Base-by-base conservation (phyloP, 1,284 basidiomycete genomes). In the Cystobasidium pallidum region DNA sequence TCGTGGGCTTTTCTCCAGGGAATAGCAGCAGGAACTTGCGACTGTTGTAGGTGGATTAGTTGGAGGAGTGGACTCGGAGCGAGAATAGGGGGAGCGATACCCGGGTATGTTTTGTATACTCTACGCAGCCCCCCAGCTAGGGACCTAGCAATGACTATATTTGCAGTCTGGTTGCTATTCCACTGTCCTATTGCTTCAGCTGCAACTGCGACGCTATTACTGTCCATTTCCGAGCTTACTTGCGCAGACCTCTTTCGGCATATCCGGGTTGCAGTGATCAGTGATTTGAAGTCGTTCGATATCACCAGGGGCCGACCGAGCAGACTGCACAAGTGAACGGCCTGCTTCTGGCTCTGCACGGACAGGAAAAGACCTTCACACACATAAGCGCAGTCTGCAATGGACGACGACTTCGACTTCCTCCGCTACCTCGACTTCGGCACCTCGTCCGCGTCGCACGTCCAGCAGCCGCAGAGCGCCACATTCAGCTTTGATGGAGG, bases 341-440 rank as follows among this genome's bases (percentile, higher is more conserved):
- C 21, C 21, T 51, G 49, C 49, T 10, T 3, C 24, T 51, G 49
- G 21, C 24, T 51, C 49, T 24, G 49, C 49, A 51, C 30, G 11
- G 28, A 55, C 54, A 36, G 32, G 13, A 34, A 6, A 39, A 32
- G 1, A 8, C 34, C 7, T 39, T 39, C 36, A 15, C 24, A 21
- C 62, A 28, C 28, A 21, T 4, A 21, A 21, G 26, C 45, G 17
- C 8, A 24, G 7, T 19, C 47, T 1, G 30, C 36, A 34, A 70
- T 70, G 67, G 67, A 70, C 17, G 58, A 54, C 45, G 68, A 71
- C 26, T 71, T 71, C 30, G 68, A 71, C 61, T 71, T 71, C 61
- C 68, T 71, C 51, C 45, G 61, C 59, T 71, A 71, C 43, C 61
- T 71, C 47, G 68, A 71, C 59, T 63, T 64, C 34, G 34, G 59